Conservation (phyloP, 768 basidiomycete species). For the Hygrocybe punicea region DNA sequence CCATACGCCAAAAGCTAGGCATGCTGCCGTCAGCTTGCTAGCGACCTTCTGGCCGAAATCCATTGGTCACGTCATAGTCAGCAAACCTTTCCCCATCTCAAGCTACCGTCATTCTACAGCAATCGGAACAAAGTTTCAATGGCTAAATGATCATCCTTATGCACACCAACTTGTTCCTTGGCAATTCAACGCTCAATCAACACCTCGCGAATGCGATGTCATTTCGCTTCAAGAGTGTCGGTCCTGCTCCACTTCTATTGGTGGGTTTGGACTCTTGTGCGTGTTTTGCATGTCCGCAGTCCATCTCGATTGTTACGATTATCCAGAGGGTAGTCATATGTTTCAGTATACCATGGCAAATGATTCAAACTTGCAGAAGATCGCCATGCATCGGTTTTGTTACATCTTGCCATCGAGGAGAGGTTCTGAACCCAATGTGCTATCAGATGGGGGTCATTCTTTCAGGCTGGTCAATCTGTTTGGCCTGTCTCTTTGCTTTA, state of each 20-base stretch:
- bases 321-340: constrained; percentile 58
- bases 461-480: constrained; percentile 66
- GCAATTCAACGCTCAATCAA: constrained; percentile 41
- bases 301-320: constrained; percentile 78
- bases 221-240: constrained; percentile 48
- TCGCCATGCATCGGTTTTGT: constrained; percentile 64
- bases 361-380: constrained; percentile 48
- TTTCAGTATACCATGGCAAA: constrained; percentile 48
- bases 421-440: constrained; percentile 13
- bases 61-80: constrained; percentile 63
- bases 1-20: constrained; percentile 52
- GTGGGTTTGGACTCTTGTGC: constrained; percentile 71
- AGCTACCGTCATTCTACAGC: constrained; percentile 26
- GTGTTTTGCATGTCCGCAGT: constrained; percentile 65
- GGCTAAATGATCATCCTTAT: constrained; percentile 36
- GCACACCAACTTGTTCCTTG: constrained; percentile 70
- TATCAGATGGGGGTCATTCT: constrained; percentile 41
- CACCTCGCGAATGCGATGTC: constrained; percentile 28
- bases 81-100: constrained; percentile 46
- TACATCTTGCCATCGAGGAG: constrained; percentile 37
- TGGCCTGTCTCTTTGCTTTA: constrained; percentile 65
- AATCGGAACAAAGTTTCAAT: constrained; percentile 6
- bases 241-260: constrained; percentile 51
- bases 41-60: constrained; percentile 64
- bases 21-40: constrained; percentile 54